Evolutionary conservation across 2,329 filamentous ascomycete genomes (phyloP).

Genomic region (Allantophomopsis cytisporea): DNA sequence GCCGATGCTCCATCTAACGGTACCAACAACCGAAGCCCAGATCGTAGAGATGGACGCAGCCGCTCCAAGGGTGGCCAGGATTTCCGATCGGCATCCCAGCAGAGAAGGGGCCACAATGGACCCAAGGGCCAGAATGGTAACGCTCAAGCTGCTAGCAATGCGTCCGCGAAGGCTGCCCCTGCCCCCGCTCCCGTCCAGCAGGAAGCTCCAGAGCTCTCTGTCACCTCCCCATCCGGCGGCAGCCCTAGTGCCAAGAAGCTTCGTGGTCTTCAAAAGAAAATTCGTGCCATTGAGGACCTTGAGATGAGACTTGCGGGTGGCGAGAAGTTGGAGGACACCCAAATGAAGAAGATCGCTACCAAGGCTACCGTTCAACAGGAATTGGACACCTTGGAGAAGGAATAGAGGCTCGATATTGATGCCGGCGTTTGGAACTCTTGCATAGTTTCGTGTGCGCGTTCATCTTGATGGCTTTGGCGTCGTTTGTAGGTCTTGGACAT

Average conservation of each 20-base stretch:
- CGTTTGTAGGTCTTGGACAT: too few relatives aligned
- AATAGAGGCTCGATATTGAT: background rate
- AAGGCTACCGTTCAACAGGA: slow-evolving; percentile 78
- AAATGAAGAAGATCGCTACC: slow-evolving; percentile 95
- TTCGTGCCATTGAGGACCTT: slow-evolving; percentile 91
- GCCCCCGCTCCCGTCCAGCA: slow-evolving; percentile 1
- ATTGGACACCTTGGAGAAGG: slow-evolving; percentile 36
- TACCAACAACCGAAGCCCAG: slow-evolving; percentile 48
- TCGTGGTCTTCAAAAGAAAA: slow-evolving; percentile 87
- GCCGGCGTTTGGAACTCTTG: too few relatives aligned
- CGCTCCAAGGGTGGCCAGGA: slow-evolving; percentile 26
- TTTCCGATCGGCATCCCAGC: slow-evolving; percentile 17
- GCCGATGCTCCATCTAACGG: slow-evolving; percentile 27
- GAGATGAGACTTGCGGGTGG: slow-evolving; percentile 92
- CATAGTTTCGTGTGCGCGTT: too few relatives aligned
- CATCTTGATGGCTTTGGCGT: too few relatives aligned
- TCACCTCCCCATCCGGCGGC: slow-evolving; percentile 40
- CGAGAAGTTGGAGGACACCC: slow-evolving; percentile 95
- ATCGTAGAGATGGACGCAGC: slow-evolving; percentile 46
- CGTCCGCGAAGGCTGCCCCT: slow-evolving; percentile 9
- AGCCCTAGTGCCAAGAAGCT: slow-evolving; percentile 87
- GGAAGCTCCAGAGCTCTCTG: slow-evolving; percentile 30
- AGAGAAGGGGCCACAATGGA: slow-evolving; percentile 25
- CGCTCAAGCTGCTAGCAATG: slow-evolving; percentile 18
- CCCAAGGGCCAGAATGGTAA: slow-evolving; percentile 11